Percentiles rank a stretch among this genome's conserved stretches.
These are phyloP conservation scores for Plasmodium vivax DNA, from an alignment of 169 alveolate species.

Conservation along the genomic window DNA sequence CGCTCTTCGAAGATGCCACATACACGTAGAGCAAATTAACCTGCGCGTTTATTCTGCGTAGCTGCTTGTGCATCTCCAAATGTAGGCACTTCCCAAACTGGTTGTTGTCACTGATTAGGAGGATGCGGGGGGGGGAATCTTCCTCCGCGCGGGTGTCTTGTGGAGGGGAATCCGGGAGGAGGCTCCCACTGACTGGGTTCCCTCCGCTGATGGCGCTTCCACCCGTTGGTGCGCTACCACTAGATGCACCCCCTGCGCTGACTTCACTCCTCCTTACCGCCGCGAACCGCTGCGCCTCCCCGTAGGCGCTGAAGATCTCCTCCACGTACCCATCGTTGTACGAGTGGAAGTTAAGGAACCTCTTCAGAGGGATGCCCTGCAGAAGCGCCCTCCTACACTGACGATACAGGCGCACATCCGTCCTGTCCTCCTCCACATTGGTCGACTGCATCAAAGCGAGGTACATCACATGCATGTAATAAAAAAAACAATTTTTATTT, in stretches of 20 bases:
- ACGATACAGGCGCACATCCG: neutral
- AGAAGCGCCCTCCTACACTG: slow-evolving; percentile 17
- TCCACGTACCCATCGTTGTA: slow-evolving; percentile 70
- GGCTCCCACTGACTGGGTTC: neutral
- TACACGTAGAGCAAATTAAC: neutral
- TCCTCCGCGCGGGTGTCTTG: neutral
- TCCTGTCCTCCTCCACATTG: neutral
- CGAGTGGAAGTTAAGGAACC: slow-evolving; percentile 44
- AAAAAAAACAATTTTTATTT: slow-evolving; percentile 64
- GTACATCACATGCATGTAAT: slow-evolving; percentile 58
- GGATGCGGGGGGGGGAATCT: neutral
- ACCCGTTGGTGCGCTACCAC: too few species aligned
- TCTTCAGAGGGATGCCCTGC: slow-evolving; percentile 19
- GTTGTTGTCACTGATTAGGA: neutral
- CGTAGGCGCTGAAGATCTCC: slow-evolving; percentile 18
- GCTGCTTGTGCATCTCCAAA: neutral
- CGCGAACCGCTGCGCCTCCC: neutral
- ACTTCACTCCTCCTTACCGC: too few species aligned
- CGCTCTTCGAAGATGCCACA: neutral
- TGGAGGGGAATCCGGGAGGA: neutral
- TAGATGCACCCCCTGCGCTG: neutral
- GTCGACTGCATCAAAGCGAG: slow-evolving; percentile 33
- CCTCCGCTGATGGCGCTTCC: neutral
- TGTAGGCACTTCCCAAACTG: neutral
- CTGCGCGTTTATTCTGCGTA: neutral